Percentiles rank a stretch among this genome's conserved stretches.
Evolutionary conservation across 140 eudicot genomes (phyloP).

Genomic region (Oenanthe javanica): DNA sequence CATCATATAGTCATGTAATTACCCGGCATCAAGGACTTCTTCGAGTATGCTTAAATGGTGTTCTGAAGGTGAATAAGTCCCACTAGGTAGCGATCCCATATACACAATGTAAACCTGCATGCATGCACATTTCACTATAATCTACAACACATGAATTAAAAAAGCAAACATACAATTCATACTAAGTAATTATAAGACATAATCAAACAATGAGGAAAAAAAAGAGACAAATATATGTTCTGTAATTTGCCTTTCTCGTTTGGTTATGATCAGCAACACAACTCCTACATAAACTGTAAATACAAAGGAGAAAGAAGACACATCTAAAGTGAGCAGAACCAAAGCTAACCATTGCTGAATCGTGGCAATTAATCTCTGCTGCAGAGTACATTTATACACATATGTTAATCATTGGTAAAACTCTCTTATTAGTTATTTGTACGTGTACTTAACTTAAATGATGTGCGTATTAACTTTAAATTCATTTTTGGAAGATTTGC

Average conservation of each 20-base stretch:
- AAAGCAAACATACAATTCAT: background rate
- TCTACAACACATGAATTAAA: background rate
- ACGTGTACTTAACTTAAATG: background rate
- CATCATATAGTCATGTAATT: background rate
- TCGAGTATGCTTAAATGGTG: slow-evolving; percentile 26
- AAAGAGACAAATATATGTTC: background rate
- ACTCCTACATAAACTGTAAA: background rate
- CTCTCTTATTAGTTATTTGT: background rate
- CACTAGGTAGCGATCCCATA: slow-evolving; percentile 31
- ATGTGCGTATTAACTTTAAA: background rate
- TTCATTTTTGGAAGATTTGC: background rate
- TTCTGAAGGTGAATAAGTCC: slow-evolving; percentile 17
- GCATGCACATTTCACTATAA: background rate
- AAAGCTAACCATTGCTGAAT: background rate
- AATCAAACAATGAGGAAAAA: no score
- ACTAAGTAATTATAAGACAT: no score
- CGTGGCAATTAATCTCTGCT: background rate
- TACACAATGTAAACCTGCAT: slow-evolving; percentile 25
- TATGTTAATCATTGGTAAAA: background rate
- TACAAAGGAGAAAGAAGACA: background rate
- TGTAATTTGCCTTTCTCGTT: background rate
- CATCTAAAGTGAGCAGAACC: background rate
- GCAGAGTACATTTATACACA: background rate
- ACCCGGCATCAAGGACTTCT: slow-evolving; percentile 26
- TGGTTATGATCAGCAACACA: background rate